Evolutionary conservation across 257 asterid genomes (phyloP).

Genomic region (Catharanthus roseus): DNA sequence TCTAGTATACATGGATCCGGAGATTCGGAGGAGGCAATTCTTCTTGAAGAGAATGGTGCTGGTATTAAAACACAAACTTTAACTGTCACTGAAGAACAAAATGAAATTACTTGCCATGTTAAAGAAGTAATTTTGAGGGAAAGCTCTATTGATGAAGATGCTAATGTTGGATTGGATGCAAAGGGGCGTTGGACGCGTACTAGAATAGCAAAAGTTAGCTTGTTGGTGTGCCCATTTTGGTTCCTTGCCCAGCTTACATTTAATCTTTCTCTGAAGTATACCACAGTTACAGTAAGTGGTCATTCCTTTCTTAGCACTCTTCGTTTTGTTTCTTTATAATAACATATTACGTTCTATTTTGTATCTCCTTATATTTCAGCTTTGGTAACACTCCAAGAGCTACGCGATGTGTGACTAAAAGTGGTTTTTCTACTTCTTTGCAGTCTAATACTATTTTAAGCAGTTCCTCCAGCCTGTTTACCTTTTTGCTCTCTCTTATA

Average conservation of each 20-base stretch:
- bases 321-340: not conserved
- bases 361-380: not conserved
- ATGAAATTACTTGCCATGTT: constrained; percentile 12
- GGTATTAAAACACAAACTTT: constrained; percentile 18
- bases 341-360: not conserved
- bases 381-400: not conserved
- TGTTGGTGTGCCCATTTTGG: constrained; percentile 88
- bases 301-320: constrained; percentile 4
- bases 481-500: constrained; percentile 80
- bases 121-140: constrained; percentile 14
- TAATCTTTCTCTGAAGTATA: constrained; percentile 89
- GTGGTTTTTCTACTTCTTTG: constrained; percentile 20
- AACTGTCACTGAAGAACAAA: constrained; percentile 19
- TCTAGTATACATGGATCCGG: constrained; percentile 27
- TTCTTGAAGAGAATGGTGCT: constrained; percentile 40
- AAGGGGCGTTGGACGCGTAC: constrained; percentile 89
- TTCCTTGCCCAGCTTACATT: constrained; percentile 90
- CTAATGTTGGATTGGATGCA: constrained; percentile 46
- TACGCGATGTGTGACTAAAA: constrained; percentile 13
- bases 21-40: constrained; percentile 54
- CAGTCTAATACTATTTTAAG: constrained; percentile 94
- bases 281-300: constrained; percentile 80
- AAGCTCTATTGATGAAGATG: constrained; percentile 15
- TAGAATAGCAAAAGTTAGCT: constrained; percentile 84
- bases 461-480: constrained; percentile 91